Conservation (phyloP, 306 rosid species). For the Ochetophila trinervis region DNA sequence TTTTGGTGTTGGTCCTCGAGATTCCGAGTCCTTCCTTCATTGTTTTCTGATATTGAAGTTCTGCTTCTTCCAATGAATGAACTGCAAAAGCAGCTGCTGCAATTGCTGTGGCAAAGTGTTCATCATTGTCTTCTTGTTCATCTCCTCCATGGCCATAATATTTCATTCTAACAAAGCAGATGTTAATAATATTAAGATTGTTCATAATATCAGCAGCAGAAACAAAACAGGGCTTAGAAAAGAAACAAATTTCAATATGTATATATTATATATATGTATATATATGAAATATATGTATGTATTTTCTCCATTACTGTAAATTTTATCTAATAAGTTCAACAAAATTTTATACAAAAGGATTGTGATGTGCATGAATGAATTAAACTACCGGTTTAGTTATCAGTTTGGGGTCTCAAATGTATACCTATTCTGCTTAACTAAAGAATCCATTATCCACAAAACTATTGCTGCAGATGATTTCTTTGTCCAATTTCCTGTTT, state of each 20-base stretch:
- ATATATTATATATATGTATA: too few species aligned
- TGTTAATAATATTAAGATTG: not conserved
- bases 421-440: slow-evolving; percentile 35
- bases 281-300: too few species aligned
- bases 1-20: slow-evolving; percentile 32
- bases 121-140: slow-evolving; percentile 24
- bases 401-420: too few species aligned
- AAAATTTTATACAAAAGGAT: not conserved
- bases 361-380: too few species aligned
- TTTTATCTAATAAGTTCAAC: not conserved
- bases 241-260: not conserved
- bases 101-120: slow-evolving; percentile 48
- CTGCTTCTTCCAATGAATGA: slow-evolving; percentile 48
- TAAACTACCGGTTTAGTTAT: too few species aligned
- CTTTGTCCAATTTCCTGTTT: not conserved
- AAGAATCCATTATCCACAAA: slow-evolving; percentile 28
- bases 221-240: not conserved
- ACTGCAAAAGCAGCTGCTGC: slow-evolving; percentile 64
- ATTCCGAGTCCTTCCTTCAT: slow-evolving; percentile 25
- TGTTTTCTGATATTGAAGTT: slow-evolving; percentile 29
- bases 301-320: too few species aligned
- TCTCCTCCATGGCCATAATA: slow-evolving; percentile 32
- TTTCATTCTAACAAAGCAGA: slow-evolving; percentile 32
- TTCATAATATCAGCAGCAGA: not conserved
- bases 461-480: slow-evolving; percentile 4